These are phyloP conservation scores for Fomitopsis schrenkii DNA, from an alignment of 1,284 basidiomycete species.

Conservation along the genomic window DNA sequence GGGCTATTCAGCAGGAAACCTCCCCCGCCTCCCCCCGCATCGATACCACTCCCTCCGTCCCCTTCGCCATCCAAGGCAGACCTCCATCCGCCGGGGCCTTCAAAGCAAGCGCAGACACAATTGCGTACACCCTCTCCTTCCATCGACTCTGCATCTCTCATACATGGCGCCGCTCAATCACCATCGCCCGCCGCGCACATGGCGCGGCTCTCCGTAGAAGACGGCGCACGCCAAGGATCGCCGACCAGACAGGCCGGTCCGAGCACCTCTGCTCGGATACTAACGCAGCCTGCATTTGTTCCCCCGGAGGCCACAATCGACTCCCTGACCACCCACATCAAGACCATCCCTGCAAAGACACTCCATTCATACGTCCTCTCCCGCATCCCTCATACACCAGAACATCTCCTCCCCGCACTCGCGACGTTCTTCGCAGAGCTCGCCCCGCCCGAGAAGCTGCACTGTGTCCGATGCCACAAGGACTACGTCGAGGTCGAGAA, in stretches of 20 bases:
- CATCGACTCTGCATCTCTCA: slow-evolving; percentile 27
- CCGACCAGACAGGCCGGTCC: slow-evolving; percentile 12
- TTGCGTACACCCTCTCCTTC: slow-evolving; percentile 54
- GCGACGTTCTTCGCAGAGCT: slow-evolving; percentile 54
- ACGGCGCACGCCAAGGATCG: slow-evolving; percentile 14
- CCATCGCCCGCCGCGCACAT: slow-evolving; percentile 19
- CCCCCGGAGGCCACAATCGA: slow-evolving; percentile 30
- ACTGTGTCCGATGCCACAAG: slow-evolving; percentile 72
- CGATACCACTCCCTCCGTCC: slow-evolving; percentile 10
- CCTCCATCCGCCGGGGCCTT: background rate
- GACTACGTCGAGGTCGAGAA: slow-evolving; percentile 36
- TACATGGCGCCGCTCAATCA: slow-evolving; percentile 26
- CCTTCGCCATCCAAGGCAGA: slow-evolving; percentile 3
- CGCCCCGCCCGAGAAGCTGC: slow-evolving; percentile 58
- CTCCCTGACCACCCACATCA: slow-evolving; percentile 46
- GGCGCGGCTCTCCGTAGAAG: slow-evolving; percentile 21
- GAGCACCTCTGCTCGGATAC: slow-evolving; percentile 3
- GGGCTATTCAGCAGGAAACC: slow-evolving; percentile 43
- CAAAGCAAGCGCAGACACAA: slow-evolving; percentile 24
- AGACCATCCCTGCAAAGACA: slow-evolving; percentile 59
- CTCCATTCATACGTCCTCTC: slow-evolving; percentile 59
- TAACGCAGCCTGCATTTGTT: slow-evolving; percentile 8
- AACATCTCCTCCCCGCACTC: slow-evolving; percentile 35
- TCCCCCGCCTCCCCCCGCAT: slow-evolving; percentile 10
- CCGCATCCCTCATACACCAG: slow-evolving; percentile 34